Evolutionary conservation across 2,329 filamentous ascomycete genomes (phyloP).

Genomic region (Raffaelea albimanens): DNA sequence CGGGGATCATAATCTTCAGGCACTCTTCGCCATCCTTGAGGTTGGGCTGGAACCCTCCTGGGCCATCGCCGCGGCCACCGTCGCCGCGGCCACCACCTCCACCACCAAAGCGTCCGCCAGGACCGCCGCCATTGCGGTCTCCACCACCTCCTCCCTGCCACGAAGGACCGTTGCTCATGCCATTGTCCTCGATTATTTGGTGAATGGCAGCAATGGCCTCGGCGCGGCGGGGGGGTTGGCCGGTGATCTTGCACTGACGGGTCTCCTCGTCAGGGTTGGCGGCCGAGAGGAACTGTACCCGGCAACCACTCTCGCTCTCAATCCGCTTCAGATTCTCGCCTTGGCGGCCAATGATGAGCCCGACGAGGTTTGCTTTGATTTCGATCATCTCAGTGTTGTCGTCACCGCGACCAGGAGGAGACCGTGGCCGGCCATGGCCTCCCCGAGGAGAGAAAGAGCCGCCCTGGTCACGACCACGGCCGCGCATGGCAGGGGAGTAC

Average conservation of each 20-base stretch:
- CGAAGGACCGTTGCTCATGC: slow-evolving; percentile 42
- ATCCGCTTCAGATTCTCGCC: slow-evolving; percentile 83
- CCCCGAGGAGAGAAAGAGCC: slow-evolving; percentile 48
- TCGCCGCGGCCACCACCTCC: slow-evolving; percentile 21
- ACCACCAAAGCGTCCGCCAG: slow-evolving; percentile 6
- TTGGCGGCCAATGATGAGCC: slow-evolving; percentile 81
- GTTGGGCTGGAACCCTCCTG: slow-evolving; percentile 25
- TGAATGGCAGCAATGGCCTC: slow-evolving; percentile 78
- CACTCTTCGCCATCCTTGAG: slow-evolving; percentile 74
- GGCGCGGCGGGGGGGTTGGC: slow-evolving; percentile 59
- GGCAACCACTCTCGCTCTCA: slow-evolving; percentile 70
- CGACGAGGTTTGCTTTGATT: slow-evolving; percentile 79
- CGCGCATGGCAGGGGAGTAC: slow-evolving; percentile 9
- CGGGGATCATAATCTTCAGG: slow-evolving; percentile 89
- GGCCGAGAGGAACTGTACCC: slow-evolving; percentile 80
- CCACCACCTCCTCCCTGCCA: slow-evolving; percentile 29
- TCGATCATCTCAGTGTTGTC: slow-evolving; percentile 74
- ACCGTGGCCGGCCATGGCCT: slow-evolving; percentile 29
- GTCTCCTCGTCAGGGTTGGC: slow-evolving; percentile 61
- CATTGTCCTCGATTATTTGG: slow-evolving; percentile 80
- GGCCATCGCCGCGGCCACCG: slow-evolving; percentile 24
- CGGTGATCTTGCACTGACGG: slow-evolving; percentile 79
- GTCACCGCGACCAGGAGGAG: slow-evolving; percentile 25
- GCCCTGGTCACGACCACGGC: slow-evolving; percentile 31
- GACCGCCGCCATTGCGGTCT: slow-evolving; percentile 21